Conservation (phyloP, 768 basidiomycete genomes). For the Jaapia argillacea region DNA sequence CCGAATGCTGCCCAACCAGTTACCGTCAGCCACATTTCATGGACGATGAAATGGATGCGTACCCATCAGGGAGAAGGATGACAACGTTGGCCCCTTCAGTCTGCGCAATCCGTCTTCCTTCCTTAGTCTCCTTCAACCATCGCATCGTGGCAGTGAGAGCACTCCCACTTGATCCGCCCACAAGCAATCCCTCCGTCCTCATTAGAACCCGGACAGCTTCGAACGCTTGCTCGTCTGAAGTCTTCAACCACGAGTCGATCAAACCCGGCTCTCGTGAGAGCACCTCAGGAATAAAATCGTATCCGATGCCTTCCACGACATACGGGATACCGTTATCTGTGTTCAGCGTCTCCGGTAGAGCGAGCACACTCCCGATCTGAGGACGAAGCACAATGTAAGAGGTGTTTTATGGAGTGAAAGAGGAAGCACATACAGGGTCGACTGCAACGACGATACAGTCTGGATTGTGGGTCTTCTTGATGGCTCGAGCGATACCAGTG, state of each 20-base stretch:
- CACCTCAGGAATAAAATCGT: conserved; percentile 87
- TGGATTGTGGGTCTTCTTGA: conserved; percentile 72
- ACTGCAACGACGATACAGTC: conserved; percentile 72
- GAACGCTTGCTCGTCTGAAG: conserved; percentile 73
- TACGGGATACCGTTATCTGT: conserved; percentile 45
- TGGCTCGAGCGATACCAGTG: conserved; percentile 73
- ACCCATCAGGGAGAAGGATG: conserved; percentile 86
- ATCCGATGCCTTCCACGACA: conserved; percentile 93
- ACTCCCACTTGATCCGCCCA: conserved; percentile 91
- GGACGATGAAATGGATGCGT: conserved; percentile 15
- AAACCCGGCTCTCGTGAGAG: conserved; percentile 50
- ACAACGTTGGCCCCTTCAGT: conserved; percentile 81
- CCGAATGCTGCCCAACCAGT: conserved; percentile 47
- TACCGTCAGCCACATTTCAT: not conserved
- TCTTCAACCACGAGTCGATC: conserved; percentile 82
- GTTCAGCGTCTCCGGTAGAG: conserved; percentile 59
- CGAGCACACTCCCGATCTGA: conserved; percentile 84
- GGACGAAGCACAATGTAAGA: conserved; percentile 5
- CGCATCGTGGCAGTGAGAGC: conserved; percentile 66
- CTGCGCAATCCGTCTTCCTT: conserved; percentile 52
- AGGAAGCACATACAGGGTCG: conserved; percentile 74
- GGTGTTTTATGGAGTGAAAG: not conserved
- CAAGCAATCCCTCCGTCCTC: conserved; percentile 77
- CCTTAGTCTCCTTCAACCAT: conserved; percentile 60
- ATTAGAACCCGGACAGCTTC: conserved; percentile 66